Evolutionary conservation across 2,329 filamentous ascomycete species (phyloP), one percentile per base, ranked within the genome.

Genomic region (Scedosporium minutisporum): DNA sequence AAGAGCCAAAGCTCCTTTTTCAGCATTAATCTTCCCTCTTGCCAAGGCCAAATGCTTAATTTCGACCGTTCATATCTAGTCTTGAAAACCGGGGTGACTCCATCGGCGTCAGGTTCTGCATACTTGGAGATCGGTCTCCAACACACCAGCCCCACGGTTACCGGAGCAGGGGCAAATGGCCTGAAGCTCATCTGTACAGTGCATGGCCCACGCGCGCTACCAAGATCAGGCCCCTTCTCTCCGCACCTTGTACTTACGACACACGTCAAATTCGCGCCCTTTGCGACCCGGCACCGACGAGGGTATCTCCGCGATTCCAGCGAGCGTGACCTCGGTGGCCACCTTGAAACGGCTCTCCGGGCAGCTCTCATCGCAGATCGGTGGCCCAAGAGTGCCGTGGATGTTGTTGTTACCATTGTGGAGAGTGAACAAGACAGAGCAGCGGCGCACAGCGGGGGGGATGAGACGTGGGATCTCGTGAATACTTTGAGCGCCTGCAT

Each of bases 381-480:
- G 63, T 99, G 93, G 91, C 95, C 95, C n/a, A 99, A 99, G 80
- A 96, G 91, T 73, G 93, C 91, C 55, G 87, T 96, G n/a, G 95
- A 99, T 72, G 87, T 99, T 48, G 88, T 96, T 18, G 86, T 99
- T 58, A 97, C 92, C 0, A 87, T 99, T 58, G 80, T 99, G 18
- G 95, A 99, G 76, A 93, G 91, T 3, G 95, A 97, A 71, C 91
- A 97, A 72, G 89, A 93, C 75, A 82, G 72, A 72, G 83, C 74
- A 72, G 74, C 74, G 57, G 76, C 75, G 2, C 71, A 77, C 33
- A 76, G 77, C 25, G 75, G 77, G 67, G 79, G 77, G 7, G 82
- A 86, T 64, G 86, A 87, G 65, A 85, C 89, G 14, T 96, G 91
- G 88, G 91, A 92, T 9, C 84, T 90, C 76, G 93, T 97, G 90